Conservation (phyloP, 495 filamentous ascomycete genomes). For the Aspergillus wentii region DNA sequence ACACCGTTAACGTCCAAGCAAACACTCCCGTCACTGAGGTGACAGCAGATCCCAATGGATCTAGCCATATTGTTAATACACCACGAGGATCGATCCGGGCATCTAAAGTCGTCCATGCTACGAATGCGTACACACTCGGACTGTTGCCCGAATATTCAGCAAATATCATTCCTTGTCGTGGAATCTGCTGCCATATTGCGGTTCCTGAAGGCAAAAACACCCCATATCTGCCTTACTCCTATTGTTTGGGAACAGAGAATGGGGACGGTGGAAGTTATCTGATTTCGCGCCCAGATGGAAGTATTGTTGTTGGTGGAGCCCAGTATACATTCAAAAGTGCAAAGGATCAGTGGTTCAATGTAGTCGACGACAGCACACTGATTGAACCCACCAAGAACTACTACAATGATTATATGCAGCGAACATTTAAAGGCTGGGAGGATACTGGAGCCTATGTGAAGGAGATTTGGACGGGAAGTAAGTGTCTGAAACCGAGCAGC, state of each 20-base stretch:
- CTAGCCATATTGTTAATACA: constrained; percentile 47
- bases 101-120: constrained; percentile 58
- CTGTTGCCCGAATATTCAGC: constrained; percentile 53
- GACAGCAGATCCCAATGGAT: constrained; percentile 9
- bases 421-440: constrained; percentile 43
- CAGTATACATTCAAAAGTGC: constrained; percentile 44
- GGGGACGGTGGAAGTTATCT: constrained; percentile 46
- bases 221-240: constrained; percentile 27
- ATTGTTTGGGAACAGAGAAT: constrained; percentile 16
- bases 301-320: constrained; percentile 66
- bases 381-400: constrained; percentile 55
- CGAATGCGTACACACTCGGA: constrained; percentile 65
- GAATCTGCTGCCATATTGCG: constrained; percentile 60
- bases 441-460: constrained; percentile 35
- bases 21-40: constrained; percentile 49
- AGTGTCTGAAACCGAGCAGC: constrained; percentile 4
- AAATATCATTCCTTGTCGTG: constrained; percentile 52
- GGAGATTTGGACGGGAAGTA: constrained; percentile 47
- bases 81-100: constrained; percentile 48
- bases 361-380: constrained; percentile 47
- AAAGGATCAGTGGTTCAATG: constrained; percentile 50
- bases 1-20: constrained; percentile 57
- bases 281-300: constrained; percentile 62
- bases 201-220: constrained; percentile 51
- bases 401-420: constrained; percentile 50